A percentile compares a stretch with the other conserved stretches of the same genome.
Evolutionary conservation across 495 filamentous ascomycete genomes (phyloP).

Genomic region (Friedmanniomyces endolithicus): DNA sequence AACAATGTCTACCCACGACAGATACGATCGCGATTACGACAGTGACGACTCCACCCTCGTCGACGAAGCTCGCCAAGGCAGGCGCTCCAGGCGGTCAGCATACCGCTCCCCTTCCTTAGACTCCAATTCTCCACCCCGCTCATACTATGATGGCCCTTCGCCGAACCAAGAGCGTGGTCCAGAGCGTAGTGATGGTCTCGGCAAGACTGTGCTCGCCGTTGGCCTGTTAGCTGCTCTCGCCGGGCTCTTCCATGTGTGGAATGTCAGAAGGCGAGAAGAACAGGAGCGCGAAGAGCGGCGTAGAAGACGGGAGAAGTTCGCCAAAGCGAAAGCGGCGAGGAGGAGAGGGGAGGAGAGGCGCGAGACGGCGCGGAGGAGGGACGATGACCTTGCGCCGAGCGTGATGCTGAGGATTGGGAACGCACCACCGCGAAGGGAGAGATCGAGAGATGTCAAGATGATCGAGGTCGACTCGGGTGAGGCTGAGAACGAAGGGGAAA

Average conservation of each 20-base stretch:
- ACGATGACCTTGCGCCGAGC: neutral
- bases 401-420: neutral
- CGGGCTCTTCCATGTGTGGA: slow-evolving; percentile 3
- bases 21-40: neutral
- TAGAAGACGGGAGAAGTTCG: neutral
- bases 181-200: neutral
- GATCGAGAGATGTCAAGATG: neutral
- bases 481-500: neutral
- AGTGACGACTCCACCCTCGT: neutral
- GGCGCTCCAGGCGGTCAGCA: neutral
- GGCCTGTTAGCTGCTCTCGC: neutral
- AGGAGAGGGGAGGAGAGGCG: neutral
- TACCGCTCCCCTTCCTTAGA: neutral
- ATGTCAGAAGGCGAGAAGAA: neutral
- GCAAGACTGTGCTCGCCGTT: neutral
- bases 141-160: neutral
- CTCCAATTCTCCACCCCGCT: neutral
- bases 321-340: neutral
- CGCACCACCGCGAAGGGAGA: neutral
- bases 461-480: neutral
- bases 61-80: neutral
- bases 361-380: neutral
- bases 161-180: neutral
- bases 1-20: neutral
- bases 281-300: neutral